A percentile compares a stretch with the other conserved stretches of the same genome.
These are phyloP conservation scores for Talaromyces sp. DNA, from an alignment of 2,329 filamentous ascomycete species.

Conservation along the genomic window DNA sequence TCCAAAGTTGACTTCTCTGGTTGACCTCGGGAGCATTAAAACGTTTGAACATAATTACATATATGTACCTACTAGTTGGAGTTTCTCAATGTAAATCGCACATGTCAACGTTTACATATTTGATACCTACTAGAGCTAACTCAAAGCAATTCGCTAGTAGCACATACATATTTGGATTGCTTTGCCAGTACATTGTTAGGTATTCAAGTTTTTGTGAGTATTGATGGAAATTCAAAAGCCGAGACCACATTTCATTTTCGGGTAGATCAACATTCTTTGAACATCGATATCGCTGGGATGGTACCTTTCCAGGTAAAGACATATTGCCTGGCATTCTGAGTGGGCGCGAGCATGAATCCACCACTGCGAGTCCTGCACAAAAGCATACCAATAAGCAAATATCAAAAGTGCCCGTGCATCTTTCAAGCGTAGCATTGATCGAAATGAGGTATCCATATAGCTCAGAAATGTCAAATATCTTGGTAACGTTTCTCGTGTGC, in stretches of 20 bases:
- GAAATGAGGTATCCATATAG: constrained; percentile 35
- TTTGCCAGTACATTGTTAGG: not conserved
- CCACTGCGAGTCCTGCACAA: constrained; percentile 51
- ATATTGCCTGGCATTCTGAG: constrained; percentile 56
- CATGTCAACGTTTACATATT: not conserved
- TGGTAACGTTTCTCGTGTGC: constrained; percentile 1
- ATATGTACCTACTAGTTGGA: too few relatives aligned
- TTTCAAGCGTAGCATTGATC: constrained; percentile 51
- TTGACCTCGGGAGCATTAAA: too few relatives aligned
- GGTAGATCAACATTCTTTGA: constrained; percentile 7
- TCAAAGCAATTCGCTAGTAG: too few relatives aligned
- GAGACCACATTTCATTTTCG: constrained; percentile 3
- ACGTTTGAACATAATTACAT: too few relatives aligned
- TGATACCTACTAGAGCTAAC: too few relatives aligned
- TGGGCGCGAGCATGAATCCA: constrained; percentile 52
- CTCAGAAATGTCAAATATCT: constrained; percentile 11
- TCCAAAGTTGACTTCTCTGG: too few relatives aligned
- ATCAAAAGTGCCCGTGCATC: constrained; percentile 59
- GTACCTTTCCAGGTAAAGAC: constrained; percentile 42
- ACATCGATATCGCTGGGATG: constrained; percentile 8
- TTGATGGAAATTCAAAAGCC: not conserved
- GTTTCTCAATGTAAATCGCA: not conserved
- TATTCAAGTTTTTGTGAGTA: not conserved
- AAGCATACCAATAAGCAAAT: constrained; percentile 61
- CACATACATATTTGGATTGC: not conserved